These are phyloP conservation scores for Candida ascalaphidarum DNA, from an alignment of 805 yeast genomes.

Conservation along the genomic window DNA sequence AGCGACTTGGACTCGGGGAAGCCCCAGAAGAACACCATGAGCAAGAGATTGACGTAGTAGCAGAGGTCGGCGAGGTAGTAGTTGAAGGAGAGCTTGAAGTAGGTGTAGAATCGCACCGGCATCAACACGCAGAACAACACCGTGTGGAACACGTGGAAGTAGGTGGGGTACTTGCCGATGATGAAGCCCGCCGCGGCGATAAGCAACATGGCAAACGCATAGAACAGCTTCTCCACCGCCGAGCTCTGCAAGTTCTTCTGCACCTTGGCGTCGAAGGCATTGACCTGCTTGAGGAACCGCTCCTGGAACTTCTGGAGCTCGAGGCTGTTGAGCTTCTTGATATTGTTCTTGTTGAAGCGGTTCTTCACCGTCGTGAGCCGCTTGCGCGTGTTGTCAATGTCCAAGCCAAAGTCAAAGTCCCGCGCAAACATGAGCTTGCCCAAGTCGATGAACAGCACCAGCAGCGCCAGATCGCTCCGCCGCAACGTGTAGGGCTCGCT, in stretches of 20 bases:
- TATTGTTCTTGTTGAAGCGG: conserved; percentile 22
- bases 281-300: conserved; percentile 18
- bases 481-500: no score
- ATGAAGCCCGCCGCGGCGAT: conserved; percentile 68
- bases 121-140: conserved; percentile 49
- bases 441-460: conserved; percentile 26
- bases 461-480: conserved; percentile 10
- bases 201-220: conserved; percentile 60
- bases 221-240: conserved; percentile 64
- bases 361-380: conserved; percentile 25
- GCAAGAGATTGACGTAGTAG: conserved; percentile 74
- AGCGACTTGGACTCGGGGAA: conserved; percentile 67
- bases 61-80: conserved; percentile 90
- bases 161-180: conserved; percentile 69
- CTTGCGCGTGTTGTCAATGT: conserved; percentile 28
- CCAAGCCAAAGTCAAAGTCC: conserved; percentile 37
- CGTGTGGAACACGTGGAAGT: conserved; percentile 73
- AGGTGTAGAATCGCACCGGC: conserved; percentile 81
- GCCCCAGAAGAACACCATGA: conserved; percentile 71
- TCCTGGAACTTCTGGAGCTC: conserved; percentile 27
- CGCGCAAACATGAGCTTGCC: conserved; percentile 26
- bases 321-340: conserved; percentile 18
- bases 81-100: conserved; percentile 70
- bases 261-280: conserved; percentile 27
- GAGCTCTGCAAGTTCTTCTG: conserved; percentile 25